Evolutionary conservation across 257 asterid genomes (phyloP), one percentile per base, ranked within the genome.

Genomic region (Verbascum thapsus): DNA sequence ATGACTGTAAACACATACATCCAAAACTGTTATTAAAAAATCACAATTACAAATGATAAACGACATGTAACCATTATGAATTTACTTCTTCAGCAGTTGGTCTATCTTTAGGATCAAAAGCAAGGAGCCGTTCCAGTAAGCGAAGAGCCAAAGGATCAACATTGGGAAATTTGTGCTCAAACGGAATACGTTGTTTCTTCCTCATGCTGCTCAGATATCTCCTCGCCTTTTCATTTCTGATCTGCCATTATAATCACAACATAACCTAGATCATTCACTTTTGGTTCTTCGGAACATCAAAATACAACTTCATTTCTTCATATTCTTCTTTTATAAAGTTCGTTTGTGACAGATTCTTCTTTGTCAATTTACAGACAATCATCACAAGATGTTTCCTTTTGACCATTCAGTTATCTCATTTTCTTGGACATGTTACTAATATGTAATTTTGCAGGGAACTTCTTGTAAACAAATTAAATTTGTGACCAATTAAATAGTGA

Each of bases 141-240:
- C 71, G 73, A 73, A 91, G 85, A 66, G 98, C 96, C 70, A 88
- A 71, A 17, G 94, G 96, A 76, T 91, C 95, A 8, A 72, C 87
- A 69, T 77, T 56, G 19, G 92, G 96, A 69, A 88, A 85, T 69
- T 86, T 91, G 70, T 88, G 96, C 13, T 77, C 26, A 73, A 75
- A 85, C 38, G 96, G 95, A 76, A 91, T 73, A 22, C 87, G 96
- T 52, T 68, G 86, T 61, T 91, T 91, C 78, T 77, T 91, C 10
- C 96, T 81, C 98, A 91, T 86, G 64, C 79, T 85, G 74, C 85
- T 76, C 30, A 91, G 94, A 71, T 91, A 91, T 79, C 98, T 75
- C 81, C 96, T 85, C 13, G 98, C 98, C 86, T 91, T 91, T 73
- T 91, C 98, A 73, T 91, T 91, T 74, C 98, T 83, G 84, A 91